phyloP scores from a whole-genome alignment of 257 asterid genomes.

The Verbena officinalis region DNA sequence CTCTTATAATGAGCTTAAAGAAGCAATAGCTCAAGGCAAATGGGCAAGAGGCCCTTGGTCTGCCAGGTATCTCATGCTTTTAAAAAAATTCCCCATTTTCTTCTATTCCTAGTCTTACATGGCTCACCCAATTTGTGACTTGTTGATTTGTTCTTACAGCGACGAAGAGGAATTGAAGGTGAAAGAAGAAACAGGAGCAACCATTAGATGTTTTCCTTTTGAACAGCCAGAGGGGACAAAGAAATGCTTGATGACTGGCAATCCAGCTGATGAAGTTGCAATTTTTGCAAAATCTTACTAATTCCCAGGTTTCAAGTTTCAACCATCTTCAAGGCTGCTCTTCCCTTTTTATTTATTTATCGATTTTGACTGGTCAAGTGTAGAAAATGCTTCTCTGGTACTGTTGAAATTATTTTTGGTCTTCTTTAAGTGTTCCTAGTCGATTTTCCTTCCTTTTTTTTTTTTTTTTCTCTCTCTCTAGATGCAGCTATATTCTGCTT shows the following conservation, averaged over 20 bases:
- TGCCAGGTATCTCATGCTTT: constrained; percentile 61
- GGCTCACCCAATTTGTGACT: neutral
- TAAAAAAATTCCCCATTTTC: constrained; percentile 1
- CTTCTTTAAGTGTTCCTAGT: neutral
- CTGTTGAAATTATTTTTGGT: neutral
- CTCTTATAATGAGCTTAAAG: constrained; percentile 87
- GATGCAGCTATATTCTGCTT: constrained; percentile 5
- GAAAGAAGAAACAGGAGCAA: constrained; percentile 97
- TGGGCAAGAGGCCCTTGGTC: constrained; percentile 99
- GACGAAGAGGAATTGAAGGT: constrained; percentile 79
- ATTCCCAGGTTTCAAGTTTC: constrained; percentile 12
- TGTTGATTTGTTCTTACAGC: constrained; percentile 38
- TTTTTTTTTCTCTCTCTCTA: constrained; percentile 1
- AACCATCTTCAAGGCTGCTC: neutral
- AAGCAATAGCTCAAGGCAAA: constrained; percentile 86
- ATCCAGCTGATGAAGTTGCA: constrained; percentile 89
- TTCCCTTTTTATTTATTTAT: neutral
- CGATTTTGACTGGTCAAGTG: constrained; percentile 1
- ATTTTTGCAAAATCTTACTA: constrained; percentile 92
- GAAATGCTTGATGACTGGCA: constrained; percentile 89
- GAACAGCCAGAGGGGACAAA: constrained; percentile 80
- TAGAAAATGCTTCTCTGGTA: neutral
- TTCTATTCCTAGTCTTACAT: neutral
- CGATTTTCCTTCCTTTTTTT: no score
- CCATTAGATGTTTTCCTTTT: constrained; percentile 91